phyloP scores from a whole-genome alignment of 192 early-diverging fungal genomes.

The Podochytrium sp. region DNA sequence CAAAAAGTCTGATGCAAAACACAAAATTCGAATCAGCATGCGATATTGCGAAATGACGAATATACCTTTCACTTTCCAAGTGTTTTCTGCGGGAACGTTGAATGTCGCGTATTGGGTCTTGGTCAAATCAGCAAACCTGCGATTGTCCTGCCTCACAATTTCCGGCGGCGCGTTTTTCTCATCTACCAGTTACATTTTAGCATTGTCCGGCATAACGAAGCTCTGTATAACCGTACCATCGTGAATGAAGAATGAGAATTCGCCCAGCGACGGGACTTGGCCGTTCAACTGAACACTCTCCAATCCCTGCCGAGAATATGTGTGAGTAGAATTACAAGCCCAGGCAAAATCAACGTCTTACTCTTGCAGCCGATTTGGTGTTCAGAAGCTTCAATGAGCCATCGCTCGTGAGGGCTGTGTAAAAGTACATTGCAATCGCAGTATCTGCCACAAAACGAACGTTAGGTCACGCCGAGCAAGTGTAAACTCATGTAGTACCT shows the following conservation, averaged over 20 bases:
- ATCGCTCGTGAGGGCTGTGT: constrained; percentile 76
- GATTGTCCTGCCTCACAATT: neutral
- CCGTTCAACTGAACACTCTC: constrained; percentile 23
- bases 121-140: constrained; percentile 4
- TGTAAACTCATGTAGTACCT: neutral
- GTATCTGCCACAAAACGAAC: neutral
- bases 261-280: constrained; percentile 62
- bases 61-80: constrained; percentile 65
- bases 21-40: neutral
- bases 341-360: too few species aligned
- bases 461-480: neutral
- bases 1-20: constrained; percentile 34
- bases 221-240: constrained; percentile 50
- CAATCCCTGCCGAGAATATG: constrained; percentile 4
- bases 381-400: constrained; percentile 59
- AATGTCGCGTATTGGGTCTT: constrained; percentile 32
- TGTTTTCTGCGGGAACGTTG: constrained; percentile 19
- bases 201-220: neutral
- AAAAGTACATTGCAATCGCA: constrained; percentile 69
- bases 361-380: neutral
- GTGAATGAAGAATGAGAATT: constrained; percentile 65
- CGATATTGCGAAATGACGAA: neutral
- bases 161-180: constrained; percentile 11
- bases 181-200: neutral
- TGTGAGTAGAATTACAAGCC: too few species aligned